Percentiles rank a stretch among this genome's conserved stretches.
phyloP scores from a whole-genome alignment of 495 filamentous ascomycete species.

The Penicillium parvum region DNA sequence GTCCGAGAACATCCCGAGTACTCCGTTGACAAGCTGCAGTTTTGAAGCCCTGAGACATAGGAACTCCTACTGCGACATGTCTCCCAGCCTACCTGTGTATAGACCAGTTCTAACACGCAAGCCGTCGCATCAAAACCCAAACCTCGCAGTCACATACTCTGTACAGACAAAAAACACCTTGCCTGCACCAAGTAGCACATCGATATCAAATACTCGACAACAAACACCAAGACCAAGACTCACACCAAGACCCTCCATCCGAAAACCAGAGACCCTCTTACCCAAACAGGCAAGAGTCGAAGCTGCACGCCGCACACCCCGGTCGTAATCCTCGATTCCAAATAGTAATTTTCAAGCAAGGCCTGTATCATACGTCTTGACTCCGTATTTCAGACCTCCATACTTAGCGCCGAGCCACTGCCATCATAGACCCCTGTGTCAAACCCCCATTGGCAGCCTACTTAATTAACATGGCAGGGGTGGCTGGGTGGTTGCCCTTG shows the following conservation, averaged over 20 bases:
- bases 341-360: not conserved
- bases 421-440: not conserved
- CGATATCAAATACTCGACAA: not conserved
- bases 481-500: not conserved
- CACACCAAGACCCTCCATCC: not conserved
- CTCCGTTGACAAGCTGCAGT: too few species aligned
- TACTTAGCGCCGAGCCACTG: not conserved
- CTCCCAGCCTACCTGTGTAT: too few species aligned
- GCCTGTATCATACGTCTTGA: not conserved
- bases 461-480: not conserved
- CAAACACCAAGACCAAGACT: not conserved
- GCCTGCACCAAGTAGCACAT: too few species aligned
- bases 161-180: too few species aligned
- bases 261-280: not conserved
- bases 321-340: too few species aligned
- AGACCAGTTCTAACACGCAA: not conserved
- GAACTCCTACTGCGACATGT: too few species aligned
- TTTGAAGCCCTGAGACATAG: too few species aligned
- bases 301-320: too few species aligned
- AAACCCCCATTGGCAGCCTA: not conserved
- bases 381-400: not conserved
- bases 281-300: not conserved
- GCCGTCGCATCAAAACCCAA: not conserved
- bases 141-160: too few species aligned
- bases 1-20: too few species aligned